phyloP scores from a whole-genome alignment of 2,329 filamentous ascomycete genomes.

The Hysterium pulicare region DNA sequence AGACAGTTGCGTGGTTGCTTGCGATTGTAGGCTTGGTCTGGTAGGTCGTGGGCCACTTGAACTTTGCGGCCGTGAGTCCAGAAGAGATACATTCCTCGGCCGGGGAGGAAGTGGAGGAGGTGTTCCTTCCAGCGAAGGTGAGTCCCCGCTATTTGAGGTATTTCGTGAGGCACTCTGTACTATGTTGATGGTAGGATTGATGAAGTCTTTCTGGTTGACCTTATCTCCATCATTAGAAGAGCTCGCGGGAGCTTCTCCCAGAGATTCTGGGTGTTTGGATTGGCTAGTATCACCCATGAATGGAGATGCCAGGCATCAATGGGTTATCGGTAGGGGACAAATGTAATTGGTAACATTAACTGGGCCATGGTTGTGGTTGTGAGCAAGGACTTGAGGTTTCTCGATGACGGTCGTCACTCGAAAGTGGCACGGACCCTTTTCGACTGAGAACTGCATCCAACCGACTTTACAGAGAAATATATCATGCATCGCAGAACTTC shows the following conservation, averaged over 20 bases:
- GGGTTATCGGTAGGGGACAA: neutral
- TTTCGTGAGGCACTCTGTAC: slow-evolving; percentile 25
- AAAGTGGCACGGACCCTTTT: too few relatives aligned
- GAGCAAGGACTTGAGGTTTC: neutral
- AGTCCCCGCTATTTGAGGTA: slow-evolving; percentile 21
- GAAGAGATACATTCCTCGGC: slow-evolving; percentile 35
- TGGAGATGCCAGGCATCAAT: neutral
- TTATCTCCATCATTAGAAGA: slow-evolving; percentile 9
- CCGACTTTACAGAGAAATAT: too few relatives aligned
- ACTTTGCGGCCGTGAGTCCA: slow-evolving; percentile 36
- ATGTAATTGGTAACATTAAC: neutral
- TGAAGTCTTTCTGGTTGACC: slow-evolving; percentile 28
- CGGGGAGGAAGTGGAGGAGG: slow-evolving; percentile 58
- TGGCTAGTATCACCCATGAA: neutral
- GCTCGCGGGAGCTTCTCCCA: neutral
- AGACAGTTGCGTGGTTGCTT: slow-evolving; percentile 81
- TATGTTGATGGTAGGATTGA: slow-evolving; percentile 31
- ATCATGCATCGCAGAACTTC: too few relatives aligned
- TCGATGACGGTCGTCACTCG: too few relatives aligned
- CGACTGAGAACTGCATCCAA: too few relatives aligned
- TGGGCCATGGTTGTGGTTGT: slow-evolving; percentile 1
- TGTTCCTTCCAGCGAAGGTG: slow-evolving; percentile 42
- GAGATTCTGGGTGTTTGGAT: neutral
- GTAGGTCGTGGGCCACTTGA: slow-evolving; percentile 41
- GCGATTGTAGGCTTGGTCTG: slow-evolving; percentile 50